Evolutionary conservation across 495 filamentous ascomycete species (phyloP), one percentile per base, ranked within the genome.

Genomic region (Neurospora sp.): DNA sequence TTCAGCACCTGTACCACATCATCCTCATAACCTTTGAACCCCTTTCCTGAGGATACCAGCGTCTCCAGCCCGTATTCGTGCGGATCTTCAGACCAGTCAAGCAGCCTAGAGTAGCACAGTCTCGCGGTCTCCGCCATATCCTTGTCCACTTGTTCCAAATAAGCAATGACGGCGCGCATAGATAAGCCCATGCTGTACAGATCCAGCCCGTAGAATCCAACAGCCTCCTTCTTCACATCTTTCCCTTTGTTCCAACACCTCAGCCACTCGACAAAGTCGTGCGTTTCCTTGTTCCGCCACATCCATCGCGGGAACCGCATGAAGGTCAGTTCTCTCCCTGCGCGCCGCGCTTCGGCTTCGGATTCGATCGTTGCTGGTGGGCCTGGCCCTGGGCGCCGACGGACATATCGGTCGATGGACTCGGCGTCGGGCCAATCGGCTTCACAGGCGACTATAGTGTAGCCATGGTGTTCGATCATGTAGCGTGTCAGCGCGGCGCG

Each of bases 371-470:
- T 76, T 3, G 81, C 81, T 37, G 79, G 76, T 1, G 78, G 71
- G 1, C 77, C 5, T 78, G 69, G 39, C 70, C 69, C 71, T 2
- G 83, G 81, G 5, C 86, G 81, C 43, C 82, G 79, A 10, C 87
- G 83, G 24, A 89, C 86, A 71, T 89, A 89, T n/a, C 87, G 81
- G 73, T 89, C 88, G 37, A 89, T 79, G 4, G 83, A 83, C 74
- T 88, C 85, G 17, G 86, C 86, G 71, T 90, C 88, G 7, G 88
- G 88, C 88, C 87, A 89, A 79, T 90, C 88, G 4, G 87, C 87
- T 77, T 90, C 88, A 13, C 87, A 79, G 37, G 87, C 87, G 4
- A 90, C 83, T 71, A 88, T 85, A 34, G 81, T 88, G 80, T 85
- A 89, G 45, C 86, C 87, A 74, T 90, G 87, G 36, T 82, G 70